phyloP scores from a whole-genome alignment of 306 rosid genomes.

The Vigna unguiculata region DNA sequence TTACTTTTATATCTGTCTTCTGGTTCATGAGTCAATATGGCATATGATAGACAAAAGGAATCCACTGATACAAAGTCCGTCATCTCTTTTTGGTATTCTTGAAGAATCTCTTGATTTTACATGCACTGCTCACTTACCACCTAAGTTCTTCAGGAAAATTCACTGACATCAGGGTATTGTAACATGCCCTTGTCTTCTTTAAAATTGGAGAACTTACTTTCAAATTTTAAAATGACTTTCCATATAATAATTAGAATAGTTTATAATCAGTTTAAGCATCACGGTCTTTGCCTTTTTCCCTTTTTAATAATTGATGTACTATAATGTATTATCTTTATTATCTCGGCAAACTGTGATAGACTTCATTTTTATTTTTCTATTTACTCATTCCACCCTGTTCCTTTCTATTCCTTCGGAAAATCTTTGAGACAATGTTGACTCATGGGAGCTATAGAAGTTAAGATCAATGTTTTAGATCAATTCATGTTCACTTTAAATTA shows the following conservation, averaged over 20 bases:
- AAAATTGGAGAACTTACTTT: conserved; percentile 33
- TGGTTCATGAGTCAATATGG: conserved; percentile 32
- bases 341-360: not conserved
- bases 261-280: conserved; percentile 23
- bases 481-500: not conserved
- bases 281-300: conserved; percentile 7
- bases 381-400: conserved; percentile 7
- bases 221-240: conserved; percentile 20
- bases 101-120: conserved; percentile 32
- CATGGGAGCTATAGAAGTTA: conserved; percentile 18
- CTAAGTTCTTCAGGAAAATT: conserved; percentile 30
- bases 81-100: conserved; percentile 5
- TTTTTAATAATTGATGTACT: conserved; percentile 9
- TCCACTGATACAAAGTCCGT: not conserved
- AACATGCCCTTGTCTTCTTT: not conserved
- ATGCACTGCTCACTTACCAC: not conserved
- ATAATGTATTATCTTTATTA: conserved; percentile 10
- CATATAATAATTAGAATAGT: conserved; percentile 20
- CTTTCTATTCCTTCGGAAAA: conserved; percentile 21
- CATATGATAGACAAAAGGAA: conserved; percentile 6
- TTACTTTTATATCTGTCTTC: conserved; percentile 12
- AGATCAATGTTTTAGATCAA: not conserved
- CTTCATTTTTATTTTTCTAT: not conserved
- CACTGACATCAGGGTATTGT: conserved; percentile 23
- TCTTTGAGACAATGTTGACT: conserved; percentile 12